Percentiles rank a stretch among this genome's conserved stretches.
These are phyloP conservation scores for Scedosporium aurantiacum DNA, from an alignment of 2,329 filamentous ascomycete genomes.

Conservation along the genomic window DNA sequence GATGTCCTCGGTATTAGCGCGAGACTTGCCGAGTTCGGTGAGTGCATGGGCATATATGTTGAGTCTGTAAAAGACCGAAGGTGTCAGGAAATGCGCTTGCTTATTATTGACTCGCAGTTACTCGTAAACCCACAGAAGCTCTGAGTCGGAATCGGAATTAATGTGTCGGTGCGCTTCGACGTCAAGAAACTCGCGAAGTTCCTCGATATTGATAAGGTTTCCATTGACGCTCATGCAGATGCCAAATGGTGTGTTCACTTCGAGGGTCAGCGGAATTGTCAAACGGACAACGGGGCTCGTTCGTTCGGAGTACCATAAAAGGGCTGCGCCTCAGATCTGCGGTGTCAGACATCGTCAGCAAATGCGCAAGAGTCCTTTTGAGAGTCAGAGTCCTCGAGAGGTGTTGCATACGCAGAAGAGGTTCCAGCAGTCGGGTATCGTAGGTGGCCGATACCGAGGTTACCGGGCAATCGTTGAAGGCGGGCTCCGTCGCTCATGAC, in stretches of 20 bases:
- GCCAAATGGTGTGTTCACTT: slow-evolving; percentile 68
- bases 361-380: neutral
- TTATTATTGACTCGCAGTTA: neutral
- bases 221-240: slow-evolving; percentile 78
- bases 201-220: slow-evolving; percentile 69
- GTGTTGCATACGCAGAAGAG: slow-evolving; percentile 35
- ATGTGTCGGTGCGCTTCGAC: slow-evolving; percentile 72
- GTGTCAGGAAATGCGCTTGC: slow-evolving; percentile 7
- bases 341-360: slow-evolving; percentile 2
- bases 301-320: slow-evolving; percentile 50
- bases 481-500: slow-evolving; percentile 75
- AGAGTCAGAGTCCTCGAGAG: neutral
- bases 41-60: slow-evolving; percentile 81
- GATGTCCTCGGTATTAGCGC: slow-evolving; percentile 67
- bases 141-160: slow-evolving; percentile 83
- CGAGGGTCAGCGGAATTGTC: neutral
- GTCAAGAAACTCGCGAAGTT: slow-evolving; percentile 62
- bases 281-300: neutral
- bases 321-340: slow-evolving; percentile 75
- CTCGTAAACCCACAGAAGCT: slow-evolving; percentile 45
- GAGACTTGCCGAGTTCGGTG: slow-evolving; percentile 68
- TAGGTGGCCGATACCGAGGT: slow-evolving; percentile 61
- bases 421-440: slow-evolving; percentile 85
- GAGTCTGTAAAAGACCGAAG: slow-evolving; percentile 31
- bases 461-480: slow-evolving; percentile 30